Evolutionary conservation across 2,329 filamentous ascomycete genomes (phyloP).

Genomic region (Sporothrix humicola): DNA sequence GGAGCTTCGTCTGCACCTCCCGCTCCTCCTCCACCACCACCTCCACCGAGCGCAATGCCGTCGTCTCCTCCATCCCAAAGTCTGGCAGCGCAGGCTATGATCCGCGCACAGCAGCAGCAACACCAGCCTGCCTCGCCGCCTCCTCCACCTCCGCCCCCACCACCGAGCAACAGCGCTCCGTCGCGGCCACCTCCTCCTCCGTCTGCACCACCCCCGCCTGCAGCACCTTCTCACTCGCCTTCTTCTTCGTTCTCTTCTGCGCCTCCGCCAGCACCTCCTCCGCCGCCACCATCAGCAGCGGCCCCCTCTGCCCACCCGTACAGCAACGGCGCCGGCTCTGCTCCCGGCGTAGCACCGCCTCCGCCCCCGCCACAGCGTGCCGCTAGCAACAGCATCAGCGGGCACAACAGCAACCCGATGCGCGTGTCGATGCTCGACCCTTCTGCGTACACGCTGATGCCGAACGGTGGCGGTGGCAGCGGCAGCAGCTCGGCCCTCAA

Average conservation of each 20-base stretch:
- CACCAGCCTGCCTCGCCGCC: constrained; percentile 39
- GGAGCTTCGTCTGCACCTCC: constrained; percentile 46
- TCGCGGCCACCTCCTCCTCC: constrained; percentile 48
- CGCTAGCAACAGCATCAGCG: constrained; percentile 45
- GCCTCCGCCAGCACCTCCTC: constrained; percentile 39
- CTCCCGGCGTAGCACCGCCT: constrained; percentile 40
- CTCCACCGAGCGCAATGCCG: constrained; percentile 43
- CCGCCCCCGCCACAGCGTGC: constrained; percentile 42
- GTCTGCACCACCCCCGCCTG: constrained; percentile 30
- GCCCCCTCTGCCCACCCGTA: constrained; percentile 48
- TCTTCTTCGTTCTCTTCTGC: constrained; percentile 28
- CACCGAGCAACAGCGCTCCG: constrained; percentile 47
- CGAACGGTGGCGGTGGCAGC: constrained; percentile 58
- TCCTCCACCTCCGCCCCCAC: constrained; percentile 47
- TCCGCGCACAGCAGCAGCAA: constrained; percentile 42
- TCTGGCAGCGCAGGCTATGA: constrained; percentile 50
- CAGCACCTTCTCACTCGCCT: constrained; percentile 38
- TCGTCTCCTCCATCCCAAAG: constrained; percentile 47
- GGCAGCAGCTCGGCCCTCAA: constrained; percentile 43
- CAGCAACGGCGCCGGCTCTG: constrained; percentile 7
- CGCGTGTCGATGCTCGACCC: constrained; percentile 72
- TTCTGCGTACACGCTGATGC: constrained; percentile 73
- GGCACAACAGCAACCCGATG: constrained; percentile 50
- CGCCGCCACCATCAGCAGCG: constrained; percentile 42
- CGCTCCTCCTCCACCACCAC: constrained; percentile 46